Base-by-base conservation (phyloP, 805 yeast genomes). In the Wickerhamiella cacticola region DNA sequence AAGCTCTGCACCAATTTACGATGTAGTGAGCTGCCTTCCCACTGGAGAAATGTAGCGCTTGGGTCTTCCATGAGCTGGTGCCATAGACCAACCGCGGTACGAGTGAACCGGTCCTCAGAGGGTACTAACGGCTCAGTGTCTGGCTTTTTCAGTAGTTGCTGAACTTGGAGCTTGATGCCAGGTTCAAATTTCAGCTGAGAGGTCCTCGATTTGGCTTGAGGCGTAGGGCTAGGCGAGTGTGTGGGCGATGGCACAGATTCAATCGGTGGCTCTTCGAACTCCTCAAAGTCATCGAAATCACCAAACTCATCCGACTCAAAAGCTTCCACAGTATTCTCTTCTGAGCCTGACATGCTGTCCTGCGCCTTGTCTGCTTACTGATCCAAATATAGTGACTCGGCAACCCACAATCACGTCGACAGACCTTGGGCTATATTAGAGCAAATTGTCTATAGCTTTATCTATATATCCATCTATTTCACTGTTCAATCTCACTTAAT, bases 11-110 rank as follows among this genome's bases (percentile, higher is more conserved):
- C 67, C 26, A 85, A 62, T 54, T 75, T 76, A 55, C 81, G 74
- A 45, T 87, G 73, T 21, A 82, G 71, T 16, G 77, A 68, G 58
- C 83, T 79, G 47, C 71, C 71, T 38, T 72, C 73, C 94, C 94
- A 85, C 50, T 78, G 79, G 15, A 79, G 71, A 1, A 80, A 82
- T 24, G 70, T 71, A 28, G 76, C 61, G 43, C 70, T 69, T 0
- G 78, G 76, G 13, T 68, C 48, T 8, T 67, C 65, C 2, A 75
- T 66, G n/a, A 80, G 62, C 48, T 71, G 71, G 18, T 63, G 62
- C 63, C 74, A 71, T 9, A 76, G 63, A 16, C 62, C 48, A 13
- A 48, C 50, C 44, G 58, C 53, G 12, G 58, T 52, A 16, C 56
- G 48, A 12, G 56, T 53, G 42, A 31, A 35, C 47, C 43, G 28